Percentiles rank a stretch among this genome's conserved stretches.
phyloP scores from a whole-genome alignment of 139 green algal genomes.

The Chlamydomonas sp. region DNA sequence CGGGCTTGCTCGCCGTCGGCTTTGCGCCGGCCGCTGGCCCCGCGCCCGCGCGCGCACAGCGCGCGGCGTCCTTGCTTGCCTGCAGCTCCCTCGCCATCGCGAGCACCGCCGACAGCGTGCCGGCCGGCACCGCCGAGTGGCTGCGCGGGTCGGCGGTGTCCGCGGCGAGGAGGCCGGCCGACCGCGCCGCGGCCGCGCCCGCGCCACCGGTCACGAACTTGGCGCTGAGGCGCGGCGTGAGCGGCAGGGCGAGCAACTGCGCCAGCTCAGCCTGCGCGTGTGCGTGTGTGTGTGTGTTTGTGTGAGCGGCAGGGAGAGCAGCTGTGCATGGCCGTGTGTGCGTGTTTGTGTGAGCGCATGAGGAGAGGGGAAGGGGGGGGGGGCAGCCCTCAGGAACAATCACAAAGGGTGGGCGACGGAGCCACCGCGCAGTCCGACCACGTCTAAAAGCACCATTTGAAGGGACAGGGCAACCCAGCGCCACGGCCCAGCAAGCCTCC shows the following conservation, averaged over 20 bases:
- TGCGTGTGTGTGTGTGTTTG: not conserved
- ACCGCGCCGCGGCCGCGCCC: conserved; percentile 2
- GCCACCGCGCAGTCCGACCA: no score
- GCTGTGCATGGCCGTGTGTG: not conserved
- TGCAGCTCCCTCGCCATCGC: no score
- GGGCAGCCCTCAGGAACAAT: not conserved
- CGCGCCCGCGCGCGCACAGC: no score
- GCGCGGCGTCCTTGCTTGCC: no score
- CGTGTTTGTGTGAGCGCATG: not conserved
- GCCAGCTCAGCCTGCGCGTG: conserved; percentile 16
- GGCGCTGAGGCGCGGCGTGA: conserved; percentile 23
- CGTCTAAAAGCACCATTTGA: no score
- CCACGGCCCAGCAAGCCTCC: no score
- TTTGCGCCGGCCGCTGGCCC: no score
- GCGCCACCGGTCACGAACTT: conserved; percentile 33
- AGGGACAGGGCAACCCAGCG: no score
- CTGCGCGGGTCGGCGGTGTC: not conserved
- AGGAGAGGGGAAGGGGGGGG: not conserved
- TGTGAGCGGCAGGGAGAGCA: not conserved
- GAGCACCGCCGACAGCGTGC: no score
- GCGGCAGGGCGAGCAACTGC: conserved; percentile 22
- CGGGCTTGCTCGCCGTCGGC: no score
- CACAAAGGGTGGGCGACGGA: no score
- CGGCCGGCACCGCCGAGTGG: not conserved
- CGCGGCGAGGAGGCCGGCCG: not conserved